Base-by-base conservation (phyloP, 306 rosid species). In the Prunus padus region DNA sequence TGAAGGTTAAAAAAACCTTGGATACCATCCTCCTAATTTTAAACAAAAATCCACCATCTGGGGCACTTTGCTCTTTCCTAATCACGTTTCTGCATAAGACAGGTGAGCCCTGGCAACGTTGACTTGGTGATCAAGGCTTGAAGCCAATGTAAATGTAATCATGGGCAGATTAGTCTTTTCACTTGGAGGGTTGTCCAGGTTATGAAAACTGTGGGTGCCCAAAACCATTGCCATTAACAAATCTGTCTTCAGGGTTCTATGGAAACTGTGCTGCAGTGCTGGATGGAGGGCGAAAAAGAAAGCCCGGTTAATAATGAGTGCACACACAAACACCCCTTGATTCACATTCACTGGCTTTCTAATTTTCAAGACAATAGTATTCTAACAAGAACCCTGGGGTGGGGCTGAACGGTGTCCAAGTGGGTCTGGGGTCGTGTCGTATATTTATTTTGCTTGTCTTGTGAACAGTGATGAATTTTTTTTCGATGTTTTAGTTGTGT, bases 1-100 rank as follows among this genome's bases (percentile, higher is more conserved):
- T 81, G 84, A 88, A 86, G 83, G 81, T 72, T 68, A 77, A 82
- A 80, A 67, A 68, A 76, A 55, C 96, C 68, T 88, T 72, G 96
- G 96, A 88, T 91, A 70, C 92, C 92, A 75, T 87, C 76, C 71
- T 64, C 66, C 76, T 80, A 75, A 61, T 61, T 69, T 77, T 84
- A 79, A 84, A 83, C 75, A 65, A 63, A 67, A 30, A 8, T 69
- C 76, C 33, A 60, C 20, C 37, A 3, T 20, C 45, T 9, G 65
- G 75, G 31, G 64, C 75, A 57, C 79, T 5, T 62, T 56, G 14
- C 20, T 25, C 71, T 4, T 45, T 69, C 52, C 67, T 45, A 22
- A 31, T 61, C 25, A 65, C 20, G 54, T 8, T 20, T 15, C 20
- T n/a, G 40, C 37, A 15, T 1, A 25, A 30, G 65, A 55, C 44